Conservation (phyloP, 2,329 filamentous ascomycete genomes). For the Talaromyces sp. region DNA sequence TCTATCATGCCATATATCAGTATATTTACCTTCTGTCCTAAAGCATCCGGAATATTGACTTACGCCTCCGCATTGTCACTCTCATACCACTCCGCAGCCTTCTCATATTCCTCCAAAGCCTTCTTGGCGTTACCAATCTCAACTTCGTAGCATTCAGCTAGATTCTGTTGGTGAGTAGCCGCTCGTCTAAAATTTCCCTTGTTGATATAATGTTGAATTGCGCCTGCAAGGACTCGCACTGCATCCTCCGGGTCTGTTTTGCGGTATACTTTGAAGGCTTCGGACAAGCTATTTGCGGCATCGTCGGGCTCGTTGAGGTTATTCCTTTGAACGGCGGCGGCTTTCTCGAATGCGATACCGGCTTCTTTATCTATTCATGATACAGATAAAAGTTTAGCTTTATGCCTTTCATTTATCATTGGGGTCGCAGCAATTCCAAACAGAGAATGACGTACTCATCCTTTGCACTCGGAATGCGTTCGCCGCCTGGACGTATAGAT, state of each 20-base stretch:
- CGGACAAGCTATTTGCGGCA: constrained; percentile 80
- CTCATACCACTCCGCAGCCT: constrained; percentile 86
- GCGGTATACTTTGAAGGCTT: constrained; percentile 93
- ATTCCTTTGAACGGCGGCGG: constrained; percentile 74
- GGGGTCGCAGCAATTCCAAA: not conserved
- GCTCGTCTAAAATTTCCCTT: constrained; percentile 91
- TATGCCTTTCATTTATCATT: not conserved
- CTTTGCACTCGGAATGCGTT: constrained; percentile 90
- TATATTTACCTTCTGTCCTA: not conserved
- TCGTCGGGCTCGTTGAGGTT: constrained; percentile 90
- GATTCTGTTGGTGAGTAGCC: constrained; percentile 83
- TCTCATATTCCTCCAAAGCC: constrained; percentile 80
- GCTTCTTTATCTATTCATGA: constrained; percentile 69
- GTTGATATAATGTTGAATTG: constrained; percentile 80
- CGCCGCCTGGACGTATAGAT: constrained; percentile 82
- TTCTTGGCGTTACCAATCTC: constrained; percentile 75
- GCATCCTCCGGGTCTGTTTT: constrained; percentile 82
- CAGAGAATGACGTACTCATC: constrained; percentile 58
- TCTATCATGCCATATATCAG: constrained; percentile 42
- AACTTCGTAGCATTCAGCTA: constrained; percentile 81
- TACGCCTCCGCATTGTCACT: constrained; percentile 80
- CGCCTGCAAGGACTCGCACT: constrained; percentile 72
- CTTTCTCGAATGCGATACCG: constrained; percentile 80
- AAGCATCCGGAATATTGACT: constrained; percentile 20
- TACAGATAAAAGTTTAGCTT: not conserved